phyloP scores from a whole-genome alignment of 129 eudicot species.

The Chrysanthemum lavandulifolium region DNA sequence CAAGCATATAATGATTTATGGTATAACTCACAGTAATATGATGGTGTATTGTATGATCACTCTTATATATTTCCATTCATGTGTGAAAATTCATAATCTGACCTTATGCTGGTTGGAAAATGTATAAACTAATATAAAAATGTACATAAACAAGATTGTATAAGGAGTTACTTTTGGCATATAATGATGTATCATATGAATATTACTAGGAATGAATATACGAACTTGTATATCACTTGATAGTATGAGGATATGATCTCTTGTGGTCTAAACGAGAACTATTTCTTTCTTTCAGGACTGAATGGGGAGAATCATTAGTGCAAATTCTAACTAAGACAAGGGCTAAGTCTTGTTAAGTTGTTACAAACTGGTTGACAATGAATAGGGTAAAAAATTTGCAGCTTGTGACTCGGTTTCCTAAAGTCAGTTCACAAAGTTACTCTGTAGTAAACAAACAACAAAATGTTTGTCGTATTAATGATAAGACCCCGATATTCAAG shows the following conservation, averaged over 20 bases:
- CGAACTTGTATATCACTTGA: background rate
- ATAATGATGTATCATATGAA: slow-evolving; percentile 9
- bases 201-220: slow-evolving; percentile 2
- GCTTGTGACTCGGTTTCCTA: slow-evolving; percentile 28
- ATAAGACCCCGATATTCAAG: slow-evolving; percentile 16
- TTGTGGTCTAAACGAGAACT: slow-evolving; percentile 24
- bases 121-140: too few relatives aligned
- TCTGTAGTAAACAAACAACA: slow-evolving; percentile 23
- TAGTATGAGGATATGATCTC: slow-evolving; percentile 13
- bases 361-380: slow-evolving; percentile 31
- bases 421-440: slow-evolving; percentile 10
- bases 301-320: slow-evolving; percentile 17
- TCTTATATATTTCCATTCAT: too few relatives aligned
- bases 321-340: slow-evolving; percentile 11
- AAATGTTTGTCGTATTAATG: slow-evolving; percentile 16
- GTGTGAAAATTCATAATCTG: too few relatives aligned
- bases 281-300: slow-evolving; percentile 24
- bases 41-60: too few relatives aligned
- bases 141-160: too few relatives aligned
- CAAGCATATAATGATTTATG: too few relatives aligned
- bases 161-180: background rate
- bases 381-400: slow-evolving; percentile 37
- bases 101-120: too few relatives aligned
- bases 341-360: background rate
- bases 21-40: too few relatives aligned